Evolutionary conservation across 306 rosid species (phyloP).

Genomic region (Myrica gale): DNA sequence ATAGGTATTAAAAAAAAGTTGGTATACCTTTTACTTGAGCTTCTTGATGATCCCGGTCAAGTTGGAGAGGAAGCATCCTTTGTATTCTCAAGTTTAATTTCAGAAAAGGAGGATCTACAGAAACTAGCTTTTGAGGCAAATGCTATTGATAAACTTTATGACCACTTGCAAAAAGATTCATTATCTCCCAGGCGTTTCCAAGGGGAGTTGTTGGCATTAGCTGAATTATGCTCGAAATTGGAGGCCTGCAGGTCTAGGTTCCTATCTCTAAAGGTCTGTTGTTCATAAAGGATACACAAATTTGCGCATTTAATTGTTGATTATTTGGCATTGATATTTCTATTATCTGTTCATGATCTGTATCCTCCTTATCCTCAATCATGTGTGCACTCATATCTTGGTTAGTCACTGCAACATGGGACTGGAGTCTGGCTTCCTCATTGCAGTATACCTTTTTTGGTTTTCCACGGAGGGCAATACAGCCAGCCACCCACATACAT

Average conservation of each 20-base stretch:
- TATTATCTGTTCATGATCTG: background rate
- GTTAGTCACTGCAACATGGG: constrained; percentile 16
- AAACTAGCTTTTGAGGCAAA: constrained; percentile 89
- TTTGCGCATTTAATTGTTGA: background rate
- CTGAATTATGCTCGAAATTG: constrained; percentile 86
- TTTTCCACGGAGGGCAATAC: background rate
- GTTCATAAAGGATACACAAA: constrained; percentile 18
- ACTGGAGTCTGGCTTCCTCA: background rate
- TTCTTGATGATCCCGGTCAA: constrained; percentile 82
- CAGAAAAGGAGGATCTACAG: constrained; percentile 78
- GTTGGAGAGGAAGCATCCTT: constrained; percentile 91
- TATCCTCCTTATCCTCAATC: background rate
- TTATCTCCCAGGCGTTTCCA: constrained; percentile 66
- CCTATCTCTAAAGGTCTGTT: constrained; percentile 75
- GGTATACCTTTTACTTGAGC: constrained; percentile 84
- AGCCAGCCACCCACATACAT: too few relatives aligned
- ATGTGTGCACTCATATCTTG: constrained; percentile 14
- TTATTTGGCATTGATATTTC: constrained; percentile 3
- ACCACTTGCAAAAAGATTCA: constrained; percentile 53
- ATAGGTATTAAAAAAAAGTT: constrained; percentile 70
- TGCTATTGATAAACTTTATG: constrained; percentile 78
- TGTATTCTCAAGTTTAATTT: constrained; percentile 67
- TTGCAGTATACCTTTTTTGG: background rate
- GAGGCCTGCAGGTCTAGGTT: constrained; percentile 89
- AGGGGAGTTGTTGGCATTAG: constrained; percentile 76